phyloP scores from a whole-genome alignment of 1,284 basidiomycete species.

The Golubevia sp. region DNA sequence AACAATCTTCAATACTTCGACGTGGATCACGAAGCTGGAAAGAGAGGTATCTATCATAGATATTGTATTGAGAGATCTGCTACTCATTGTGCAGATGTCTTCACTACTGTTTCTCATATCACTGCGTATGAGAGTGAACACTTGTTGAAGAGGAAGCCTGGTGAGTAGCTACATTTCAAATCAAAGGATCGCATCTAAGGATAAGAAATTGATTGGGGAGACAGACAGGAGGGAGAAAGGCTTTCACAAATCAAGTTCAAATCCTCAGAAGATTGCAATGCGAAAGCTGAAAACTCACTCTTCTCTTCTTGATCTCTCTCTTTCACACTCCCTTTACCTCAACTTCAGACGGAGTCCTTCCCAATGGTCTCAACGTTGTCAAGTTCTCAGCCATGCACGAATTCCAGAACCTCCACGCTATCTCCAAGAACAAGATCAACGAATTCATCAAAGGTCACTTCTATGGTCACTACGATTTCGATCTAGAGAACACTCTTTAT shows the following conservation, averaged over 20 bases:
- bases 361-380: slow-evolving; percentile 96
- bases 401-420: slow-evolving; percentile 94
- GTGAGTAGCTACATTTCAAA: slow-evolving; percentile 37
- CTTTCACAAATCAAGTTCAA: no score
- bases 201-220: neutral
- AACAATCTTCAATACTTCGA: slow-evolving; percentile 99
- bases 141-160: slow-evolving; percentile 90
- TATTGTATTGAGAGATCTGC: slow-evolving; percentile 97
- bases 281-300: neutral
- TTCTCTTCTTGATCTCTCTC: no score
- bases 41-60: slow-evolving; percentile 85
- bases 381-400: slow-evolving; percentile 95
- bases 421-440: slow-evolving; percentile 93
- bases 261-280: neutral
- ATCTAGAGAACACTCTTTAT: slow-evolving; percentile 93
- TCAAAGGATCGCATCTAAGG: neutral
- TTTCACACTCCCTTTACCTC: neutral
- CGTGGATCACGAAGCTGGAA: slow-evolving; percentile 97
- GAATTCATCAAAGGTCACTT: slow-evolving; percentile 97
- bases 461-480: slow-evolving; percentile 95
- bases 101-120: slow-evolving; percentile 90
- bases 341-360: slow-evolving; percentile 82
- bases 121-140: slow-evolving; percentile 97
- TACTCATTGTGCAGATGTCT: slow-evolving; percentile 93
- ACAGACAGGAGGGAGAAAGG: neutral